phyloP scores from a whole-genome alignment of 225 moss, liverwort and hornwort species.

The Rhytidiadelphus loreus region DNA sequence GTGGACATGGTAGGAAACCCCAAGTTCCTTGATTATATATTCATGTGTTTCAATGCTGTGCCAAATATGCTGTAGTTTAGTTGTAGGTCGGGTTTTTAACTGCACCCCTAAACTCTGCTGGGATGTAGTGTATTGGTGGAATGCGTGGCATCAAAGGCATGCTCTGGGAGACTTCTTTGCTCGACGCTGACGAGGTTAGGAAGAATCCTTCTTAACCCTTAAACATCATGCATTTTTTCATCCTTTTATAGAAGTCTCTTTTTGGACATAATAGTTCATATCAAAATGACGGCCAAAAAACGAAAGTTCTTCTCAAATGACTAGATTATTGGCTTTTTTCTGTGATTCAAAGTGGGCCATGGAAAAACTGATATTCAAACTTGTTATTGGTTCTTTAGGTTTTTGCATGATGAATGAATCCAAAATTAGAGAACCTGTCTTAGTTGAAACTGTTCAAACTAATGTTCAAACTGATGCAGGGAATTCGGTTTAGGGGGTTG shows the following conservation, averaged over 20 bases:
- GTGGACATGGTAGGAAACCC: slow-evolving; percentile 38
- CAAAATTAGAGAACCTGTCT: not conserved
- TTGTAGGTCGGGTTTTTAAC: not conserved
- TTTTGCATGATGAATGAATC: not conserved
- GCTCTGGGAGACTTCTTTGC: slow-evolving; percentile 83
- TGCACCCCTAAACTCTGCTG: not conserved
- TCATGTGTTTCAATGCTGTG: not conserved
- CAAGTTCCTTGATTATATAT: not conserved
- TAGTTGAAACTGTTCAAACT: not conserved
- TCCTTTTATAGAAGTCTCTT: not conserved
- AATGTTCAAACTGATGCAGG: slow-evolving; percentile 14
- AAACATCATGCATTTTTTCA: not conserved
- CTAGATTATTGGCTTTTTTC: too few species aligned
- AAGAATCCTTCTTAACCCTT: not conserved
- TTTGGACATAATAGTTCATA: not conserved
- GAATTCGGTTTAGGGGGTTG: slow-evolving; percentile 67
- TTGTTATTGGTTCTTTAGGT: too few species aligned
- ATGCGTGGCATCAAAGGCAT: slow-evolving; percentile 95
- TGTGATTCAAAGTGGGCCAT: not conserved
- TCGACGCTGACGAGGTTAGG: slow-evolving; percentile 66
- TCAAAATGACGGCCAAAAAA: not conserved
- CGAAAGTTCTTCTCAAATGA: too few species aligned
- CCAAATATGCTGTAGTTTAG: not conserved
- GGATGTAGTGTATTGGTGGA: slow-evolving; percentile 61
- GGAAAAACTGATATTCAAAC: not conserved